Base-by-base conservation (phyloP, 495 filamentous ascomycete genomes). In the Geopyxis carbonaria region DNA sequence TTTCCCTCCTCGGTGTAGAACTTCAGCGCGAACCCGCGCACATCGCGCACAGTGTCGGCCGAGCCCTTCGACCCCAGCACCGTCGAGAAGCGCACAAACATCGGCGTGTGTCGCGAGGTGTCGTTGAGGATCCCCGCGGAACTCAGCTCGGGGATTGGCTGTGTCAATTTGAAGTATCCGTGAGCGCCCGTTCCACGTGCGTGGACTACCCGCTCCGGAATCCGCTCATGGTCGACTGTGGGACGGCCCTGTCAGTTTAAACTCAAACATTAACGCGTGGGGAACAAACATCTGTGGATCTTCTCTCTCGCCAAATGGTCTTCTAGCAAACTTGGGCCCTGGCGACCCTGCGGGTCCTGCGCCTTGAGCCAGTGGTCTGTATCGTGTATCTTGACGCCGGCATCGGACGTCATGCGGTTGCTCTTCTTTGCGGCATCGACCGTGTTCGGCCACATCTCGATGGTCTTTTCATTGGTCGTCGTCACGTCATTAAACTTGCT, bases 161-260 rank as follows among this genome's bases (percentile, higher is more conserved):
- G 67, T 40, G 68, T 66, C 2, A 92, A 60, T 38, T 65, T 78
- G 63, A 91, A 92, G 21, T 69, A 82, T 9, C 85, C 85, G 48
- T 89, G 91, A 13, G 85, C 84, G 25, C 74, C 85, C 10, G 70
- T 62, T 15, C 83, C 85, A 22, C 84, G 78, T 20, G 85, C 85
- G 53, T 93, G 85, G 4, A 93, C 82, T 10, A 91, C 83, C 36
- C 85, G 67, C 59, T 91, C 83, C 2, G 83, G 83, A 37, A 89
- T 87, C 37, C 83, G 70, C 57, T 92, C 82, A 46, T 89, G 81
- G 50, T 89, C 81, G 52, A 92, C 87, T 42, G 25, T 13, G 31
- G 31, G 10, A 28, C 24, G 20, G 10, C 30, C 2, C 14, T 14
- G 19, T n/a, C 22, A 4, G 9, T 30, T 19, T 5, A 7, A 33